Evolutionary conservation across 2,329 filamentous ascomycete species (phyloP).

Genomic region (Pseudopyrenochaeta lycopersici): DNA sequence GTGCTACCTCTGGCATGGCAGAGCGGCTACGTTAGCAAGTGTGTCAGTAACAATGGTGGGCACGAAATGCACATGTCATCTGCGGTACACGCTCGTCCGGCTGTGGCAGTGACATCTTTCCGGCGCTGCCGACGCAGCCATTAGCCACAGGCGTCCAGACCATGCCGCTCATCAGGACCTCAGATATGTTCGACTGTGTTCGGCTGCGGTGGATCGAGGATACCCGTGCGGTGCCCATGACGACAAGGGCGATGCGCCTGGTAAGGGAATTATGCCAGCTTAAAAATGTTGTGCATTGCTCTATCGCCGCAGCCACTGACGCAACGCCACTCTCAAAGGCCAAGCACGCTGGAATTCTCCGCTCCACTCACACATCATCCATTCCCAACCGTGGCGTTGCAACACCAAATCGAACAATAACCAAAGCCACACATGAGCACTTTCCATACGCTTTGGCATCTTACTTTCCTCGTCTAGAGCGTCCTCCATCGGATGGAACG

Average conservation of each 20-base stretch:
- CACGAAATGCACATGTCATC: conserved; percentile 21
- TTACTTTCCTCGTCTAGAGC: too few species aligned
- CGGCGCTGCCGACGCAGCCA: conserved; percentile 30
- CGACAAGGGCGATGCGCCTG: conserved; percentile 14
- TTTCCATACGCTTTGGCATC: too few species aligned
- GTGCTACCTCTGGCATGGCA: conserved; percentile 31
- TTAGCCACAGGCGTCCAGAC: conserved; percentile 9
- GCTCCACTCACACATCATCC: background rate
- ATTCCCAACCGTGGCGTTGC: background rate
- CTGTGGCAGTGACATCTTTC: conserved; percentile 39
- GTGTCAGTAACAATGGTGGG: conserved; percentile 8
- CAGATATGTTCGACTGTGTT: conserved; percentile 4
- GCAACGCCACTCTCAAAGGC: background rate
- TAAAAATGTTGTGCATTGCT: background rate
- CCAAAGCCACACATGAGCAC: background rate
- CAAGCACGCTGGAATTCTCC: background rate
- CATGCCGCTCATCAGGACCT: conserved; percentile 9
- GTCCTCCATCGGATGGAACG: too few species aligned
- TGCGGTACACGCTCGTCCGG: conserved; percentile 23
- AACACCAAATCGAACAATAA: background rate
- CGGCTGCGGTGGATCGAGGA: background rate
- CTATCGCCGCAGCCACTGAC: conserved; percentile 15
- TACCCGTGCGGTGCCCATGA: conserved; percentile 5
- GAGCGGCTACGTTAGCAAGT: conserved; percentile 6
- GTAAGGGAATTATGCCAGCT: background rate